Evolutionary conservation across 768 basidiomycete genomes (phyloP).

Genomic region (Boletus eberwhitei): DNA sequence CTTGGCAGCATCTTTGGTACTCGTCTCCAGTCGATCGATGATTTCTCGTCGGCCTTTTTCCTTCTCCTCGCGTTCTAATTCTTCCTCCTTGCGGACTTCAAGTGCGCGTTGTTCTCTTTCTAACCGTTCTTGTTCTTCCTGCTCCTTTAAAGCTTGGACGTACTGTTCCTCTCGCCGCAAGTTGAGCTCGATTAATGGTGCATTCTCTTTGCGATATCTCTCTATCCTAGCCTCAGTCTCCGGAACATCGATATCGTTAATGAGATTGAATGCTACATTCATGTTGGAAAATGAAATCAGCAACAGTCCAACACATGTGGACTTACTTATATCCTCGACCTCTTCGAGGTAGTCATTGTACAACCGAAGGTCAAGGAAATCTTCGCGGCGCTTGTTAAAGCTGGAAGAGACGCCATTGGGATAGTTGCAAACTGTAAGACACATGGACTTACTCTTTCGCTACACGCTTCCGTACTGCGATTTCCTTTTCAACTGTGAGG

Average conservation of each 20-base stretch:
- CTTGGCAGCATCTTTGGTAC: slow-evolving; percentile 64
- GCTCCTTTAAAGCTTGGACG: slow-evolving; percentile 64
- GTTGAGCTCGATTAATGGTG: slow-evolving; percentile 80
- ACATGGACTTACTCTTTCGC: slow-evolving; percentile 70
- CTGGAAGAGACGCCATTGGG: slow-evolving; percentile 38
- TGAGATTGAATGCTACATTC: slow-evolving; percentile 83
- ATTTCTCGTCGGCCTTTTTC: slow-evolving; percentile 70
- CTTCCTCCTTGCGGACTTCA: slow-evolving; percentile 64
- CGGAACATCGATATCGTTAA: slow-evolving; percentile 78
- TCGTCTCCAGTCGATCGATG: slow-evolving; percentile 79
- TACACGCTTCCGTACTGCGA: slow-evolving; percentile 81
- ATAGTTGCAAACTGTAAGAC: not conserved
- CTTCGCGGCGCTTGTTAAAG: slow-evolving; percentile 91
- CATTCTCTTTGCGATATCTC: slow-evolving; percentile 76
- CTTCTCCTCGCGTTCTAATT: slow-evolving; percentile 72
- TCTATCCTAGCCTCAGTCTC: slow-evolving; percentile 83
- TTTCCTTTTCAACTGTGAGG: slow-evolving; percentile 90
- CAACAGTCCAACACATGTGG: not conserved
- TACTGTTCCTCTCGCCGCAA: slow-evolving; percentile 78
- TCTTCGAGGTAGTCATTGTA: slow-evolving; percentile 97
- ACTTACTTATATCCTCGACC: slow-evolving; percentile 85
- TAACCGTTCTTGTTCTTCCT: slow-evolving; percentile 74
- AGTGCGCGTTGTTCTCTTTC: slow-evolving; percentile 68
- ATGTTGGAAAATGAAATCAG: not conserved
- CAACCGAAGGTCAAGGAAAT: slow-evolving; percentile 72